Conservation (phyloP, 2,329 filamentous ascomycete species). For the Dothideomycetes sp. region DNA sequence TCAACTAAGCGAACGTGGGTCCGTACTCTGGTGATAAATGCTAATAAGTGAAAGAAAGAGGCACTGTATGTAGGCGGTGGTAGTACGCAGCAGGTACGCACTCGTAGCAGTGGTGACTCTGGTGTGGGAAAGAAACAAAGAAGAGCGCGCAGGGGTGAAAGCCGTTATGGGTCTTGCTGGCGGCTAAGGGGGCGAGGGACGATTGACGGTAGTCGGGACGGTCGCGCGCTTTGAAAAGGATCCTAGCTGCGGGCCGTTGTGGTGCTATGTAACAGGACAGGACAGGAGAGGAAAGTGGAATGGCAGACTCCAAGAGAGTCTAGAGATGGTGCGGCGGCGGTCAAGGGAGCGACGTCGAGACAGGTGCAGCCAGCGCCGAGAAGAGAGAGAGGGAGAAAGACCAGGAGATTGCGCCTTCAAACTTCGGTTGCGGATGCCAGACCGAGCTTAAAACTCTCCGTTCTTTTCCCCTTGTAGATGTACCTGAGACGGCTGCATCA, state of each 20-base stretch:
- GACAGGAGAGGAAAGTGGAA: too few relatives aligned
- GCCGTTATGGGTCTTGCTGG: slow-evolving; percentile 2
- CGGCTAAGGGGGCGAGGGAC: slow-evolving; percentile 1
- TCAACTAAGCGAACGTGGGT: slow-evolving; percentile 8
- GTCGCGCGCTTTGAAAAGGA: slow-evolving; percentile 2
- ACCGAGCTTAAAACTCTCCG: slow-evolving; percentile 6
- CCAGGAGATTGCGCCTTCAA: slow-evolving; percentile 7
- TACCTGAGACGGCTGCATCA: slow-evolving; percentile 9
- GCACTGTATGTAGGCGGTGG: too few relatives aligned
- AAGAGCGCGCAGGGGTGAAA: slow-evolving; percentile 3
- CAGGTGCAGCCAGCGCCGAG: too few relatives aligned
- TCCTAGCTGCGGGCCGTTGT: slow-evolving; percentile 1
- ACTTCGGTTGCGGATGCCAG: slow-evolving; percentile 8
- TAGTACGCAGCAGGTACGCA: too few relatives aligned
- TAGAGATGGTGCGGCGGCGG: slow-evolving; percentile 10
- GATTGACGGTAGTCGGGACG: slow-evolving; percentile 4
- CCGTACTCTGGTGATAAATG: background rate
- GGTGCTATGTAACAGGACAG: too few relatives aligned
- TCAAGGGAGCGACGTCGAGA: slow-evolving; percentile 10
- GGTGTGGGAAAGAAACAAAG: slow-evolving; percentile 2
- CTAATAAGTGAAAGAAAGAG: too few relatives aligned
- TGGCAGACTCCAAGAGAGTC: too few relatives aligned
- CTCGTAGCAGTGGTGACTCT: slow-evolving; percentile 7
- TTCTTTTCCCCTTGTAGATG: background rate
- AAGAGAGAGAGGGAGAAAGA: background rate